phyloP scores from a whole-genome alignment of 225 moss, liverwort and hornwort species.

The Thuidium tamariscinum region DNA sequence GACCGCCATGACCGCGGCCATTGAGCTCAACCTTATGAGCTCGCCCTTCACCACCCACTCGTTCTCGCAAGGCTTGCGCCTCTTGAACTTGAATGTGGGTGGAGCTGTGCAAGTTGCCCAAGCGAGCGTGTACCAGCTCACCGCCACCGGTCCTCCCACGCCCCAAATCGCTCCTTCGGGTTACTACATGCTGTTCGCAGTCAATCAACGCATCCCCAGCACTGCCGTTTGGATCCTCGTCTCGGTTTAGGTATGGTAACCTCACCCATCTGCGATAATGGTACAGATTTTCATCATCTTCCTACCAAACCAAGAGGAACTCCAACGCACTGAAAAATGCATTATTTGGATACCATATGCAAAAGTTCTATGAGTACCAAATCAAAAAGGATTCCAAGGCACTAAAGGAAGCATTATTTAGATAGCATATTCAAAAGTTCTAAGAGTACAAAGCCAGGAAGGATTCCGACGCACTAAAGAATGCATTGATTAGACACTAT shows the following conservation, averaged over 20 bases:
- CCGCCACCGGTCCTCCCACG: slow-evolving; percentile 25
- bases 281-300: neutral
- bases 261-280: neutral
- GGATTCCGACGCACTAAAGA: neutral
- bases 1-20: neutral
- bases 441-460: neutral
- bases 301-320: neutral
- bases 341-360: neutral
- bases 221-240: slow-evolving; percentile 30
- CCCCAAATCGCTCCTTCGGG: slow-evolving; percentile 34
- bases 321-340: neutral
- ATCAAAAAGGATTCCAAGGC: neutral
- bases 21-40: slow-evolving; percentile 46
- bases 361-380: neutral
- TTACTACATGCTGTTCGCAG: slow-evolving; percentile 52
- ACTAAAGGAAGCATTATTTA: neutral
- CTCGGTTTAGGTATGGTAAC: neutral
- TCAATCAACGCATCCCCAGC: slow-evolving; percentile 41
- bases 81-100: slow-evolving; percentile 31
- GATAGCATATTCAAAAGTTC: neutral
- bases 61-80: slow-evolving; percentile 62
- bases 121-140: slow-evolving; percentile 37
- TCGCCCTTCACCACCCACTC: slow-evolving; percentile 68
- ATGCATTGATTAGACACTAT: too few species aligned
- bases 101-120: slow-evolving; percentile 40